Percentiles rank a stretch among this genome's conserved stretches.
These are phyloP conservation scores for Xylaria venustula DNA, from an alignment of 495 filamentous ascomycete genomes.

Conservation along the genomic window DNA sequence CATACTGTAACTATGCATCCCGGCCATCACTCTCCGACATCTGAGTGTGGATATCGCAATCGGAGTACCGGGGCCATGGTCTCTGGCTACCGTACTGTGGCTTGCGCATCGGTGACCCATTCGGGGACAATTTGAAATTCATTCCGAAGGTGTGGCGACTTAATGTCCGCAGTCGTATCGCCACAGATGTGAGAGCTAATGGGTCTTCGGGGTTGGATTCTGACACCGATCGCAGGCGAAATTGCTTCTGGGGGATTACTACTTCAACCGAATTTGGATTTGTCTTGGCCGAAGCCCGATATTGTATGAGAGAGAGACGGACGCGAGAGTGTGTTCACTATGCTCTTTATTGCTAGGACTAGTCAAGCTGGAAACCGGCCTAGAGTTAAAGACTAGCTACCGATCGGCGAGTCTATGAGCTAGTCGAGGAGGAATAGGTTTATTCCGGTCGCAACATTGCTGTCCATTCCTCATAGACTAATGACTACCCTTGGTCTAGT, in stretches of 20 bases:
- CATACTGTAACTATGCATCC: background rate
- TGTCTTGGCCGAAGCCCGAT: too few relatives aligned
- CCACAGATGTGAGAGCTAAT: background rate
- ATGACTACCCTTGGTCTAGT: too few relatives aligned
- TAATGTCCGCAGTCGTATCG: background rate
- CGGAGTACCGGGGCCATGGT: slow-evolving; percentile 5
- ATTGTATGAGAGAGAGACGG: too few relatives aligned
- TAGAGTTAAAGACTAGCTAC: too few relatives aligned
- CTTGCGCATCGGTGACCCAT: background rate
- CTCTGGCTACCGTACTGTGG: background rate
- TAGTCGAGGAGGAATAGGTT: too few relatives aligned
- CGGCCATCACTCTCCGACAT: background rate
- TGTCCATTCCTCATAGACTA: too few relatives aligned
- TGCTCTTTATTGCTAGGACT: too few relatives aligned
- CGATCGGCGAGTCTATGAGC: too few relatives aligned
- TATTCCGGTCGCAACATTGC: too few relatives aligned
- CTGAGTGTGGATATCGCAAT: background rate
- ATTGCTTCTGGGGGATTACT: background rate
- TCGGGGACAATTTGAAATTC: background rate
- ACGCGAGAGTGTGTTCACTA: too few relatives aligned
- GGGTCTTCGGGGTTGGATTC: background rate
- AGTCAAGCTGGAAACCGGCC: too few relatives aligned
- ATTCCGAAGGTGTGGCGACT: background rate
- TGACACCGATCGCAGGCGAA: background rate
- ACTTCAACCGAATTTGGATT: too few relatives aligned